These are phyloP conservation scores for Eimeria necatrix DNA, from an alignment of 169 alveolate genomes.

Conservation along the genomic window DNA sequence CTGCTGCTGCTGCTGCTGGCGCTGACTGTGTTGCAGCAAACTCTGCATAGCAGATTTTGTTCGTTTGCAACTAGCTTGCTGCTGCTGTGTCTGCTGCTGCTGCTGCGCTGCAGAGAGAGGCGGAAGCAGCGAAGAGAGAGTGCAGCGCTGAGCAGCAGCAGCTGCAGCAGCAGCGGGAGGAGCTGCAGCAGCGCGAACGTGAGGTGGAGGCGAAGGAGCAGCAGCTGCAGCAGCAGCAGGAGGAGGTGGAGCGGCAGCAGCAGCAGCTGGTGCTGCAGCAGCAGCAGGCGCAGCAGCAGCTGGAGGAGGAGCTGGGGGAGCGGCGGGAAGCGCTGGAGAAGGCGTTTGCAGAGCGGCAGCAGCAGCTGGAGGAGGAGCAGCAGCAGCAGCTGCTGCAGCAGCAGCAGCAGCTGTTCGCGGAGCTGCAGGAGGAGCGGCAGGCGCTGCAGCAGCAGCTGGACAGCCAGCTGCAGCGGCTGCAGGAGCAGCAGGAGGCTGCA, in stretches of 20 bases:
- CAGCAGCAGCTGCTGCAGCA: background rate
- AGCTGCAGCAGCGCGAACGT: constrained; percentile 29
- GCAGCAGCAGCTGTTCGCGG: background rate
- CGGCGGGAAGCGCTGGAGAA: background rate
- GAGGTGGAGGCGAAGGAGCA: constrained; percentile 14
- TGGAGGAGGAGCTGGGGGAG: background rate
- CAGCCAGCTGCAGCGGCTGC: constrained; percentile 5
- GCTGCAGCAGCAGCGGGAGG: constrained; percentile 22
- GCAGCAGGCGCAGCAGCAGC: constrained; percentile 40
- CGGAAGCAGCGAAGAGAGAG: background rate
- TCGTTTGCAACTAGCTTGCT: background rate
- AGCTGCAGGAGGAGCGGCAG: constrained; percentile 14
- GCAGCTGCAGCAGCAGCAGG: constrained; percentile 54
- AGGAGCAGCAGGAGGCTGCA: background rate
- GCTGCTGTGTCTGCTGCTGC: constrained; percentile 5
- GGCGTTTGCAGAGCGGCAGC: background rate
- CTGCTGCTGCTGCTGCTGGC: background rate
- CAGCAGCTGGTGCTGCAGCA: background rate
- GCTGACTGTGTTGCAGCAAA: constrained; percentile 15
- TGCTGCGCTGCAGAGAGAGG: constrained; percentile 28
- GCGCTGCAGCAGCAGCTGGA: background rate
- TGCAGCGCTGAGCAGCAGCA: constrained; percentile 12
- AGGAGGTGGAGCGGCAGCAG: background rate
- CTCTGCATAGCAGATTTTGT: background rate
- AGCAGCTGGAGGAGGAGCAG: background rate